Conservation (phyloP, 2,329 filamentous ascomycete species). For the Alternaria rosae region DNA sequence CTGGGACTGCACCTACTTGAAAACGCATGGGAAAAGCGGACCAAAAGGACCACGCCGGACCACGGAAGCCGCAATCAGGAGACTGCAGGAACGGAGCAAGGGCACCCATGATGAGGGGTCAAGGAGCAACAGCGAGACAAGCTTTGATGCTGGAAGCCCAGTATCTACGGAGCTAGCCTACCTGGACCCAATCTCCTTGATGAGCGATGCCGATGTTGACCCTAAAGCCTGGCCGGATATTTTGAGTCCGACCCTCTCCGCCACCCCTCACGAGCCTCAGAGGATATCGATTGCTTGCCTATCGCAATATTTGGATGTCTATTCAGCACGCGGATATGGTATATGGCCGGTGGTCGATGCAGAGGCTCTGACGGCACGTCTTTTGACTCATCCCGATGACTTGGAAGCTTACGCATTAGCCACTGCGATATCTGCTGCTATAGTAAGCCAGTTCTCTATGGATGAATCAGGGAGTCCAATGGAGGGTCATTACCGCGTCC, state of each 20-base stretch:
- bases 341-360: constrained; percentile 49
- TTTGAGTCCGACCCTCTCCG: constrained; percentile 25
- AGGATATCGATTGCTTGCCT: constrained; percentile 44
- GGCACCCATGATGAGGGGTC: constrained; percentile 30
- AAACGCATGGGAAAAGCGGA: constrained; percentile 47
- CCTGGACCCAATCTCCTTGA: constrained; percentile 31
- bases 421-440: constrained; percentile 44
- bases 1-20: constrained; percentile 49
- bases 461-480: constrained; percentile 42
- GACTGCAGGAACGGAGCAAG: constrained; percentile 42
- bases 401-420: constrained; percentile 43
- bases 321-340: constrained; percentile 39
- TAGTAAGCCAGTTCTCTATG: constrained; percentile 46
- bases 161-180: constrained; percentile 36
- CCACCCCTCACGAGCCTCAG: constrained; percentile 23
- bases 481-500: constrained; percentile 43
- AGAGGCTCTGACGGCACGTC: constrained; percentile 39
- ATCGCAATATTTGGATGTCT: constrained; percentile 44
- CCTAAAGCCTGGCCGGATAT: constrained; percentile 37
- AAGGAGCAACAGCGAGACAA: constrained; percentile 44
- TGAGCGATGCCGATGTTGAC: constrained; percentile 28
- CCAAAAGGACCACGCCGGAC: constrained; percentile 46
- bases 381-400: constrained; percentile 43
- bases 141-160: constrained; percentile 42
- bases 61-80: constrained; percentile 45